Conservation (phyloP, 495 filamentous ascomycete species). For the Hyaloscypha bicolor region DNA sequence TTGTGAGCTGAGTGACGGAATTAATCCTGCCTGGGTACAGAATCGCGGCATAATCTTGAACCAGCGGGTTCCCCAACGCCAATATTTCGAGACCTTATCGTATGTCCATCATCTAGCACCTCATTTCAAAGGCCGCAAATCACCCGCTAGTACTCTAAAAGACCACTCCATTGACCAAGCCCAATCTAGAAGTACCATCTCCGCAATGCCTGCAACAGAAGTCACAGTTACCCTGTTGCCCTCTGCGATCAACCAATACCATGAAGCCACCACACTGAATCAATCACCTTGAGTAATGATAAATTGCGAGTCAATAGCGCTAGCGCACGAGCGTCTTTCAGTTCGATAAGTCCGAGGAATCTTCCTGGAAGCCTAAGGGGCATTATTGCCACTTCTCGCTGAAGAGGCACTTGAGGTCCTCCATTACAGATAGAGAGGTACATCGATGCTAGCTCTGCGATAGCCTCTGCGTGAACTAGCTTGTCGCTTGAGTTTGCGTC, state of each 20-base stretch:
- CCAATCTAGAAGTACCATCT: constrained; percentile 18
- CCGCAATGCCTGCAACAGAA: constrained; percentile 8
- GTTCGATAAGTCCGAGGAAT: constrained; percentile 21
- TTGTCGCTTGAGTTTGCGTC: neutral
- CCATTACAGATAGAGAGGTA: constrained; percentile 3
- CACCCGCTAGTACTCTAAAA: constrained; percentile 1
- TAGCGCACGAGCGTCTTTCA: constrained; percentile 13
- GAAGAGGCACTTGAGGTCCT: constrained; percentile 1
- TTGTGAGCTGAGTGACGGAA: no score
- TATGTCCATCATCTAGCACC: no score
- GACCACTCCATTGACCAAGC: constrained; percentile 26
- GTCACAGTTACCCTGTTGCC: constrained; percentile 16
- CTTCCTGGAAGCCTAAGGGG: constrained; percentile 13
- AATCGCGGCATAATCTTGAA: no score
- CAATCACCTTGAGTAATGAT: constrained; percentile 19
- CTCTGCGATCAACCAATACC: constrained; percentile 5
- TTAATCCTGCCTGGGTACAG: no score
- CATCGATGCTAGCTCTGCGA: constrained; percentile 7
- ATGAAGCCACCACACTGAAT: constrained; percentile 26
- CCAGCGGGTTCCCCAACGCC: no score
- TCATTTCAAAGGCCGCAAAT: neutral
- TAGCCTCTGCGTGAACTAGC: constrained; percentile 6
- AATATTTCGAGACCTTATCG: no score
- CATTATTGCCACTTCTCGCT: constrained; percentile 15
- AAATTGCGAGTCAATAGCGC: constrained; percentile 18